These are phyloP conservation scores for Zea luxurians DNA, from an alignment of 176 grass and related monocot genomes.

Conservation along the genomic window DNA sequence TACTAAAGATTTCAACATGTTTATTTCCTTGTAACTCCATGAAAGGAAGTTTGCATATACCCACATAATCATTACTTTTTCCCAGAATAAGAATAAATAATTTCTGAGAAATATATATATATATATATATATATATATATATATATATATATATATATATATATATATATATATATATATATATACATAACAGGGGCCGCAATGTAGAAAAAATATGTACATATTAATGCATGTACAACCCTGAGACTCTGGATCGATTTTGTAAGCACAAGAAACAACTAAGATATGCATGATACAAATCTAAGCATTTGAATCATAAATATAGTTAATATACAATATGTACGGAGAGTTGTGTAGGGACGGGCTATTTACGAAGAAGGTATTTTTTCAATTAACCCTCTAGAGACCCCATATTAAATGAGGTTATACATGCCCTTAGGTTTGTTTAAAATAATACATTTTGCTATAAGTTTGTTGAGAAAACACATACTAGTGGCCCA, in stretches of 20 bases:
- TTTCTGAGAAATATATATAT: not conserved
- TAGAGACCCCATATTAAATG: too few relatives aligned
- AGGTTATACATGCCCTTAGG: not conserved
- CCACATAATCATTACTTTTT: not conserved
- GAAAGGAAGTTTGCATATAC: not conserved
- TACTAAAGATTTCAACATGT: not conserved
- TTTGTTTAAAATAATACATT: not conserved
- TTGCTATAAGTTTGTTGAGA: not conserved
- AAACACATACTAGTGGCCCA: not conserved
- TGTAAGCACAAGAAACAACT: too few relatives aligned
- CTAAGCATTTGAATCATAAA: too few relatives aligned
- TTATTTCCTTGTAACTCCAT: not conserved
- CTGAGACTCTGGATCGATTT: too few relatives aligned
- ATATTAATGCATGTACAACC: not conserved
- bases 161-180: too few relatives aligned
- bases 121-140: too few relatives aligned
- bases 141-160: too few relatives aligned
- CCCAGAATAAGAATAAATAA: not conserved
- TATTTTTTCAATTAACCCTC: too few relatives aligned
- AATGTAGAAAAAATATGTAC: not conserved
- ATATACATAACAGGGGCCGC: not conserved
- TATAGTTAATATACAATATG: too few relatives aligned
- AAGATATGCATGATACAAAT: too few relatives aligned
- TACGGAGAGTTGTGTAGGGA: too few relatives aligned
- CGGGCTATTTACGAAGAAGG: too few relatives aligned